Conservation (phyloP, 2,329 filamentous ascomycete genomes). For the Trichoderma cornu-damae region DNA sequence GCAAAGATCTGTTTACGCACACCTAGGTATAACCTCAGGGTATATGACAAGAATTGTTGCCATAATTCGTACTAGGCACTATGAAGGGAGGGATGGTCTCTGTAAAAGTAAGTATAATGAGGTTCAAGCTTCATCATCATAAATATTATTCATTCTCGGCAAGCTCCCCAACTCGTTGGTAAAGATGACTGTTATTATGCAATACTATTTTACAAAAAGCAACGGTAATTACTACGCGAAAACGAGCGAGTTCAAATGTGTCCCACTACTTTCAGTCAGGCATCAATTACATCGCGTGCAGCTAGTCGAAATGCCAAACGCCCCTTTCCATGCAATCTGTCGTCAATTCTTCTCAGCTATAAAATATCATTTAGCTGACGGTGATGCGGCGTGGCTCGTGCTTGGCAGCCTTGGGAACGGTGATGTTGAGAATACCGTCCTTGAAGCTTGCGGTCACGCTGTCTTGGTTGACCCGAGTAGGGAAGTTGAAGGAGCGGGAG, state of each 20-base stretch:
- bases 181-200: no score
- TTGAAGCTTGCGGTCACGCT: conserved; percentile 55
- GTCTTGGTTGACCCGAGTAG: conserved; percentile 54
- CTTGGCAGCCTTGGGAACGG: conserved; percentile 44
- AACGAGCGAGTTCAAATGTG: background rate
- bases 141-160: no score
- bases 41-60: no score
- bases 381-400: conserved; percentile 27
- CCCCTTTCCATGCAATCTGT: background rate
- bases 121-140: no score
- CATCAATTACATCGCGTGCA: background rate
- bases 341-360: background rate
- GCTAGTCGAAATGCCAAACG: background rate
- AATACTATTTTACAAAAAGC: no score
- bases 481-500: conserved; percentile 60
- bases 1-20: no score
- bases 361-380: conserved; percentile 25
- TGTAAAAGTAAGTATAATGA: no score
- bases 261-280: background rate
- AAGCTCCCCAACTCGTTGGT: no score
- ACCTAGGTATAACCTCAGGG: no score
- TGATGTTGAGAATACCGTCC: conserved; percentile 57
- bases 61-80: no score
- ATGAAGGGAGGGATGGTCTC: no score
- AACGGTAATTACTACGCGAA: no score